Base-by-base conservation (phyloP, 148 eudicot genomes). In the Vaccinium myrtillus region DNA sequence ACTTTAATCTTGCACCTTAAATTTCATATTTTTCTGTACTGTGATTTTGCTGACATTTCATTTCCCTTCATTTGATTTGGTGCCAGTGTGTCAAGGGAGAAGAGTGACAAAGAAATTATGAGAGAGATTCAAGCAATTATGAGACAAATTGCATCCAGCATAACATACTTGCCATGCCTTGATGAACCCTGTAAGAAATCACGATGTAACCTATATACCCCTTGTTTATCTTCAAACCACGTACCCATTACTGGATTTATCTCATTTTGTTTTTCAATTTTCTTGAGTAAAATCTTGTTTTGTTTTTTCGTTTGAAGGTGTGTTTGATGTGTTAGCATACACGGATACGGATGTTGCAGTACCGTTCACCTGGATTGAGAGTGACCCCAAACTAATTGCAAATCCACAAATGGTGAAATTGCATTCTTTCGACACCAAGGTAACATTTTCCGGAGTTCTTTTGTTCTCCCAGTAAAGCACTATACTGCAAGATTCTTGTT, bases 21-120 rank as follows among this genome's bases (percentile, higher is more conserved):
- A 14, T 71, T 71, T 12, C 43, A 4, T 30, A 27, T 74, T 36
- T 18, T 36, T 14, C 48, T 74, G 0, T 39, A 5, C 1, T 8
- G 25, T 75, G 46, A 19, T 18, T 21, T 61, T 9, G 5, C 1
- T 75, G 8, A 6, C 27, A 10, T 19, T 75, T 10, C 48, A 19
- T 39, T 46, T 25, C 14, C 15, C 14, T 46, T 43, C 30, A 76
- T 79, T 80, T 23, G 32, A n/a, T 80, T 80, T 75, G 80, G 39
- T 70, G 83, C 25, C 90, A 97, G 99, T 36, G 98, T 91, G 5
- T 93, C 99, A 46, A 93, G 94, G 88, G 99, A 97, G 89, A 97
- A 97, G 86, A 97, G 99, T 87, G 99, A 97, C 83, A 97, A 97
- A 84, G 99, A 97, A 84, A 97, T 97, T 0, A 97, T 97, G 99